These are phyloP conservation scores for Fusarium domesticum DNA, from an alignment of 2,329 filamentous ascomycete species.

Conservation along the genomic window DNA sequence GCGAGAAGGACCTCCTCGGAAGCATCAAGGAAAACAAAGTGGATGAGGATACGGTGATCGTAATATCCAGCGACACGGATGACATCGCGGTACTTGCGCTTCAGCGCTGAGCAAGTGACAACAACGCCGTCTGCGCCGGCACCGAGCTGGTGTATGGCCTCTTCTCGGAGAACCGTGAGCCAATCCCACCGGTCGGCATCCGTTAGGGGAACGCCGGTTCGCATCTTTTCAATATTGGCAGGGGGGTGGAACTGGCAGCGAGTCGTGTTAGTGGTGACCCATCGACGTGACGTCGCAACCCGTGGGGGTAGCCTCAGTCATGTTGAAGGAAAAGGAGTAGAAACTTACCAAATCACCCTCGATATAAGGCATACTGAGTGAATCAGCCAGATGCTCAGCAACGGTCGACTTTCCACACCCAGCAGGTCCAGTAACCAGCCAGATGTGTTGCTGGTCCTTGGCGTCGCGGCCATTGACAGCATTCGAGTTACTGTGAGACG, in stretches of 20 bases:
- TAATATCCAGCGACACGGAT: conserved; percentile 79
- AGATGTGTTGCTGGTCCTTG: conserved; percentile 62
- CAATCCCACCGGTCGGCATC: conserved; percentile 98
- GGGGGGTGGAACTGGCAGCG: conserved; percentile 64
- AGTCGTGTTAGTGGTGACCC: conserved; percentile 25
- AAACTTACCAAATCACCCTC: conserved; percentile 72
- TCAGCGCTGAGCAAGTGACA: conserved; percentile 91
- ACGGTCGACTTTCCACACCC: conserved; percentile 79
- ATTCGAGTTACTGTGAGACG: conserved; percentile 23
- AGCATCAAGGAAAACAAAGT: conserved; percentile 90
- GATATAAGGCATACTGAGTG: conserved; percentile 66
- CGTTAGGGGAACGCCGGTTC: conserved; percentile 74
- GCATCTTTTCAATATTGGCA: conserved; percentile 90
- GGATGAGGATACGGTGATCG: conserved; percentile 68
- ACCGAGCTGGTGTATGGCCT: conserved; percentile 55
- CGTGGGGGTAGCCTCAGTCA: conserved; percentile 5
- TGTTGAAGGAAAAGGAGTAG: not conserved
- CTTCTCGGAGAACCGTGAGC: conserved; percentile 75
- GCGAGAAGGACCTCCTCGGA: conserved; percentile 70
- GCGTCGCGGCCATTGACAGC: conserved; percentile 31
- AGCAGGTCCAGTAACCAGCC: conserved; percentile 75
- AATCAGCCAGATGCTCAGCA: conserved; percentile 60
- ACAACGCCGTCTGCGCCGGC: conserved; percentile 72
- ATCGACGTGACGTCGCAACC: not conserved
- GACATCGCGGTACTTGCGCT: conserved; percentile 94